Base-by-base conservation (phyloP, 2,329 filamentous ascomycete species). In the Fusarium sp. region DNA sequence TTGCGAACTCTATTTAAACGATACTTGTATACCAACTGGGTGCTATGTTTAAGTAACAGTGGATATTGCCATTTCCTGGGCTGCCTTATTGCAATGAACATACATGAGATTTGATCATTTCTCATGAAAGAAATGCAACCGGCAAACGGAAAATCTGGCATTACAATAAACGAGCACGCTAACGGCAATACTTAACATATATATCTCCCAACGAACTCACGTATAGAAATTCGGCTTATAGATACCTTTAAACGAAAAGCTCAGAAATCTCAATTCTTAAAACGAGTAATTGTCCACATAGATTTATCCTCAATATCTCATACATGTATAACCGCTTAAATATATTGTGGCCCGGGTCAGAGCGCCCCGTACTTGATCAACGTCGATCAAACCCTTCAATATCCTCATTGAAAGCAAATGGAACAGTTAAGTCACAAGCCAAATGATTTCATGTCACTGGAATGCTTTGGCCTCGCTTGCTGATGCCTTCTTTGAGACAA, bases 401-500 rank as follows among this genome's bases (percentile, higher is more conserved):
- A 38, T 35, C 63, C 36, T 61, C 41, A 13, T 28, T 39, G 18
- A 26, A 39, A n/a, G 62, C 42, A 73, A 57, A 52, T 58, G 74
- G 18, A 71, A 75, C 49, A 64, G 24, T 47, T 60, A 15, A 58
- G 47, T 70, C 51, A 62, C 64, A 42, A 52, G 69, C 65, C 13
- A 55, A 61, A 66, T 45, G 51, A 48, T 45, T 39, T 56, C 56
- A 58, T 49, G 51, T 68, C 71, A 58, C 71, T 63, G 49, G 49
- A 65, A 63, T 69, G 70, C 68, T 67, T 67, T 66, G 61, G 64
- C 74, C 77, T 73, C 74, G 67, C 42, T 76, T 70, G 70, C 66
- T 78, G 72, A 76, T 78, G 76, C 70, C 75, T 56, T 51, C 56
- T 36, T 65, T 69, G 70, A 73, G 73, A 76, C 74, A 76, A 69